Percentiles rank a stretch among this genome's conserved stretches.
phyloP scores from a whole-genome alignment of 2,329 filamentous ascomycete genomes.

The Fusarium palustre region DNA sequence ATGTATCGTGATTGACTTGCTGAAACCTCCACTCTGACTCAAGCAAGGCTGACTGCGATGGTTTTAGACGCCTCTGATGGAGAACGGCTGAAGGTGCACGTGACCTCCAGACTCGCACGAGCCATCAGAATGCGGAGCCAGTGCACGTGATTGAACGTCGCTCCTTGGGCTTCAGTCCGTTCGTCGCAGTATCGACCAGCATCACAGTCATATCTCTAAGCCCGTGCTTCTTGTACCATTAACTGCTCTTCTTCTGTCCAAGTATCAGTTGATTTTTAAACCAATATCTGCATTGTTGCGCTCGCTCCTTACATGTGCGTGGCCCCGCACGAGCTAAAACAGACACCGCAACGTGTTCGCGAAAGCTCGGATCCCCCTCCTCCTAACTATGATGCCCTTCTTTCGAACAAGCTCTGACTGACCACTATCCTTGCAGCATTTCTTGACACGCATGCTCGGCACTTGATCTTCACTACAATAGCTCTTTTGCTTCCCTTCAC shows the following conservation, averaged over 20 bases:
- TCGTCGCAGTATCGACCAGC: conserved; percentile 42
- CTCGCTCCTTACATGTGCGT: conserved; percentile 53
- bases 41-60: conserved; percentile 1
- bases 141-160: conserved; percentile 44
- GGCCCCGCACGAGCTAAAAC: conserved; percentile 28
- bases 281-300: conserved; percentile 50
- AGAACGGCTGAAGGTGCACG: conserved; percentile 36
- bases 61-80: not conserved
- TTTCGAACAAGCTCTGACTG: conserved; percentile 47
- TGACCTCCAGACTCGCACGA: conserved; percentile 40
- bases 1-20: not conserved
- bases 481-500: conserved; percentile 12
- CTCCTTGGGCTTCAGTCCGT: conserved; percentile 33
- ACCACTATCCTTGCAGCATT: conserved; percentile 44
- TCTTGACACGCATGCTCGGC: conserved; percentile 40
- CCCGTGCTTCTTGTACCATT: conserved; percentile 49
- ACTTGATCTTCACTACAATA: conserved; percentile 22
- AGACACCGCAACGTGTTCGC: conserved; percentile 45
- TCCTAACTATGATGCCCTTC: conserved; percentile 38
- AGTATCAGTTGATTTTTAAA: conserved; percentile 56
- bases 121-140: conserved; percentile 44
- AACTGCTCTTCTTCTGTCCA: conserved; percentile 53
- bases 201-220: conserved; percentile 37
- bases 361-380: conserved; percentile 48
- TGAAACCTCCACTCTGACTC: conserved; percentile 4